Conservation (phyloP, 2,329 filamentous ascomycete species). For the Trichoderma citrinoviride region DNA sequence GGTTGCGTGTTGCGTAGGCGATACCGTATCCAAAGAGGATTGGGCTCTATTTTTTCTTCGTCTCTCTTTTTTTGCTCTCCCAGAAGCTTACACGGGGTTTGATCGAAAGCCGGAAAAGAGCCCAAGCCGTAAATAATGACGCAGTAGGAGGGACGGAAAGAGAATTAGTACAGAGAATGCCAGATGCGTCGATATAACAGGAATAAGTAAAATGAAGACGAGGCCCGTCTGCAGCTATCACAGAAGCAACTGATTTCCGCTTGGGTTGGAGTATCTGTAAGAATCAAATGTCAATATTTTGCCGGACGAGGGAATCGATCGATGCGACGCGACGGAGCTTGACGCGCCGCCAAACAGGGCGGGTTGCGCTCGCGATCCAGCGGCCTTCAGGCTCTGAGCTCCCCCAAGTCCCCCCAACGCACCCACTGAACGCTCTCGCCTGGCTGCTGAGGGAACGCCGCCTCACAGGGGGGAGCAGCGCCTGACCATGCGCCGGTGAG, state of each 20-base stretch:
- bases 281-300: not conserved
- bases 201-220: not conserved
- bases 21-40: conserved; percentile 9
- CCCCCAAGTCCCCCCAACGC: not conserved
- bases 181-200: not conserved
- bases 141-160: not conserved
- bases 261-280: not conserved
- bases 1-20: not conserved
- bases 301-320: not conserved
- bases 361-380: conserved; percentile 17
- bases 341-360: conserved; percentile 4
- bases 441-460: not conserved
- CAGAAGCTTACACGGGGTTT: conserved; percentile 1
- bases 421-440: not conserved
- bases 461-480: conserved; percentile 23
- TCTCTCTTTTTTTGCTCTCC: not conserved
- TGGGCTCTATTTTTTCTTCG: not conserved
- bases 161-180: not conserved
- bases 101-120: not conserved
- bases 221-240: not conserved
- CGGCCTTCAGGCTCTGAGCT: not conserved
- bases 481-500: conserved; percentile 21
- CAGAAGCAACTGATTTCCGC: not conserved
- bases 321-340: conserved; percentile 22
- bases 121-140: not conserved